Base-by-base conservation (phyloP, 169 alveolate species). In the Plasmodium blacklocki region DNA sequence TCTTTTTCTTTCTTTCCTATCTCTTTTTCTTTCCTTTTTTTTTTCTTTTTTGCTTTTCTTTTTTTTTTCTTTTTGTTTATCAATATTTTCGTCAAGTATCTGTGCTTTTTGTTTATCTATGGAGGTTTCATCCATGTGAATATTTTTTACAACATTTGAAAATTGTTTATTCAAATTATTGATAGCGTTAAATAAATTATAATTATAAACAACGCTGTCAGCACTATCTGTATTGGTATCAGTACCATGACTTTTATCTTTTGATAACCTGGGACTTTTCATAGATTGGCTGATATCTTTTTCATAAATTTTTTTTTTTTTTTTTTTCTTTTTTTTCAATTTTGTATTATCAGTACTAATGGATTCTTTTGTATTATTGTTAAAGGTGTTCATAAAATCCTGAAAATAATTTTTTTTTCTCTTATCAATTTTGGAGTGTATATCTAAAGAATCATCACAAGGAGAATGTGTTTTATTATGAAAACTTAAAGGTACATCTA, bases 141-240 rank as follows among this genome's bases (percentile, higher is more conserved):
- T 78, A n/a, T 67, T 78, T 29, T 78, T 78, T 12, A 78, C 89
- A 7, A 78, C 78, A 50, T 58, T 63, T 32, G 89, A 78, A 78
- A 78, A 78, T n/a, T 78, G 76, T 6, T 64, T 76, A 21, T 78
- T 66, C 49, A 78, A 23, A 47, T 78, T 76, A 59, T 78, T 26
- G 3, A 78, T 66, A 9, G 89, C 89, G 47, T 52, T 67, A 50
- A 64, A 78, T 26, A 78, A 15, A 21, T 78, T 78, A 54, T 78
- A 78, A 47, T 78, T 78, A 63, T 78, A 78, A 5, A 78, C 89
- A n/a, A 78, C 89, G 2, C 89, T 78, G 23, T 78, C 89, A 3
- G 62, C 89, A 45, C 89, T 78, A 12, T 59, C 89, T 32, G 78
- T 66, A 4, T 32, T 14, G 8, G 21, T 54, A 11, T 64, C 89